Conservation (phyloP, 2,329 filamentous ascomycete species). For the Colletotrichum euphorbiae region DNA sequence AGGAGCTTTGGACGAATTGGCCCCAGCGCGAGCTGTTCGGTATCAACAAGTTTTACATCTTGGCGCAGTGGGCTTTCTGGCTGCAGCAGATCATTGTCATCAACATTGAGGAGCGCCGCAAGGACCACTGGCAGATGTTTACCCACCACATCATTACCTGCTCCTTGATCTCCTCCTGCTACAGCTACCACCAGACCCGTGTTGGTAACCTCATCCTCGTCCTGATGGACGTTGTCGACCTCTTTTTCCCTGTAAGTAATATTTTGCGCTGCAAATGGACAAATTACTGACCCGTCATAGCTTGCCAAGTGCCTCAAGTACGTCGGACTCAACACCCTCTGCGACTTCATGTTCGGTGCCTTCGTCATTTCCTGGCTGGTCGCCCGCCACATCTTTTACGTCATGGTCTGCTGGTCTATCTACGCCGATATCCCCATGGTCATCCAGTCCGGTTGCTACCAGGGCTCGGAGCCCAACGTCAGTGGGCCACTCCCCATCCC, state of each 20-base stretch:
- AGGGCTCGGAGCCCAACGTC: slow-evolving; percentile 65
- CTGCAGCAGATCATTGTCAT: slow-evolving; percentile 94
- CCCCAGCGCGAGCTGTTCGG: slow-evolving; percentile 80
- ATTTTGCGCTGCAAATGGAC: too few species aligned
- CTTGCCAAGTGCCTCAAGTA: slow-evolving; percentile 95
- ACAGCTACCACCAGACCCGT: slow-evolving; percentile 86
- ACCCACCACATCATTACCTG: slow-evolving; percentile 93
- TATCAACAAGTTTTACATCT: slow-evolving; percentile 87
- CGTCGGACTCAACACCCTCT: slow-evolving; percentile 77
- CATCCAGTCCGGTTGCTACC: slow-evolving; percentile 79
- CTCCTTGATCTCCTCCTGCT: slow-evolving; percentile 81
- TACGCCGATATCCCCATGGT: slow-evolving; percentile 72
- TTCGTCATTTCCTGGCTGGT: slow-evolving; percentile 90
- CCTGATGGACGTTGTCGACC: slow-evolving; percentile 93
- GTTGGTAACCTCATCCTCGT: slow-evolving; percentile 91
- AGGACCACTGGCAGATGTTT: slow-evolving; percentile 97
- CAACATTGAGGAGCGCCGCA: slow-evolving; percentile 92
- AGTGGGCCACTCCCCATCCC: slow-evolving; percentile 64
- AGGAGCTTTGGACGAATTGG: slow-evolving; percentile 86
- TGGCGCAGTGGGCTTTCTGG: slow-evolving; percentile 93
- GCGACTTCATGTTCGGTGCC: slow-evolving; percentile 85
- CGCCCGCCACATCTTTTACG: slow-evolving; percentile 84
- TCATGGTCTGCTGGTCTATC: slow-evolving; percentile 84
- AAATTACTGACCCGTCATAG: slow-evolving; percentile 56
- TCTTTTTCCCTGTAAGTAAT: slow-evolving; percentile 81